Conservation (phyloP, 2,329 filamentous ascomycete species). For the Rhytidhysteron rufulum region DNA sequence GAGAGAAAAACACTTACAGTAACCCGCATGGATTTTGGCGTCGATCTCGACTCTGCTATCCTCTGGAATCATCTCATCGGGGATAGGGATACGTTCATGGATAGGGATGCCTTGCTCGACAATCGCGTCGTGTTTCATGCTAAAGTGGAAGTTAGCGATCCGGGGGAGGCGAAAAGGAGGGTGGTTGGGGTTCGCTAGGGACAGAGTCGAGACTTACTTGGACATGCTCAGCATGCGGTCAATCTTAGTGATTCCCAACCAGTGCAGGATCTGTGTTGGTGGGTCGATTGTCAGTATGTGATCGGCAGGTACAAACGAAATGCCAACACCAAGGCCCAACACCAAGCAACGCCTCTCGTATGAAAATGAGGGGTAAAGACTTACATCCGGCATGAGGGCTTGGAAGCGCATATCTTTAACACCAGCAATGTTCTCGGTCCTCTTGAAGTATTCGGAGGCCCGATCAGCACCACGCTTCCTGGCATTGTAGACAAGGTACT, state of each 20-base stretch:
- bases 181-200: constrained; percentile 2
- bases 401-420: constrained; percentile 98
- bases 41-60: constrained; percentile 98
- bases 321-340: too few species aligned
- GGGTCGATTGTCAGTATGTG: constrained; percentile 10
- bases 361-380: constrained; percentile 7
- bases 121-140: constrained; percentile 89
- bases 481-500: constrained; percentile 79
- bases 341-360: too few species aligned
- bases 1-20: constrained; percentile 53
- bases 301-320: constrained; percentile 8
- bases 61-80: constrained; percentile 87
- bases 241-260: constrained; percentile 98
- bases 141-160: constrained; percentile 29
- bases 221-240: constrained; percentile 99
- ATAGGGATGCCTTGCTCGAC: constrained; percentile 85
- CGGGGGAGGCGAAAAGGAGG: constrained; percentile 1
- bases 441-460: constrained; percentile 90
- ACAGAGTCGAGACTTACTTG: constrained; percentile 58
- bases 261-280: constrained; percentile 68
- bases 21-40: constrained; percentile 91
- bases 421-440: constrained; percentile 97
- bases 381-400: constrained; percentile 83
- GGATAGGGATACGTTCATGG: constrained; percentile 83
- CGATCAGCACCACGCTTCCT: constrained; percentile 69